phyloP scores from a whole-genome alignment of 2,329 filamentous ascomycete genomes.

The Huntiella abstrusa region DNA sequence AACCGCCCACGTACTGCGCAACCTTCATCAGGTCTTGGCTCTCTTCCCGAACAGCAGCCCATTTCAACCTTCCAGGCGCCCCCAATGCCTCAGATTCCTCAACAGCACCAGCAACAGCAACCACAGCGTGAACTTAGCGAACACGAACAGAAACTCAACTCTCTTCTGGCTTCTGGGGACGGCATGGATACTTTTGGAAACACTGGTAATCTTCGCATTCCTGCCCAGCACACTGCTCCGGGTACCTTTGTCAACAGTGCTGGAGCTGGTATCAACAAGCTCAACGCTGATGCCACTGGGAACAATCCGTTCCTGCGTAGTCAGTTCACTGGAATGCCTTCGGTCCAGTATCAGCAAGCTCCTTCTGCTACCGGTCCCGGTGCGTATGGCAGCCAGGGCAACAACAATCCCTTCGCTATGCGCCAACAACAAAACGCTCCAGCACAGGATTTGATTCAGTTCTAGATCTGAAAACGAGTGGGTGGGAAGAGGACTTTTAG shows the following conservation, averaged over 20 bases:
- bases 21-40: conserved; percentile 52
- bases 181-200: conserved; percentile 97
- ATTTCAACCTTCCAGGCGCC: conserved; percentile 37
- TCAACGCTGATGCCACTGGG: conserved; percentile 54
- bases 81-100: conserved; percentile 24
- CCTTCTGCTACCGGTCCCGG: conserved; percentile 38
- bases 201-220: conserved; percentile 86
- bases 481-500: too few relatives aligned
- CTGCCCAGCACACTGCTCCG: conserved; percentile 87
- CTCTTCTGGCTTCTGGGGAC: conserved; percentile 68
- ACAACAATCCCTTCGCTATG: conserved; percentile 36
- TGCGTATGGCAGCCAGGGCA: conserved; percentile 27
- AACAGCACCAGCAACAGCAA: conserved; percentile 21
- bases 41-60: conserved; percentile 69
- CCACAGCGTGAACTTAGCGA: conserved; percentile 39
- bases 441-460: conserved; percentile 43
- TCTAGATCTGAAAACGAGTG: conserved; percentile 21
- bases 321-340: conserved; percentile 64
- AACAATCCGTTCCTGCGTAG: conserved; percentile 80
- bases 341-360: conserved; percentile 33
- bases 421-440: conserved; percentile 28
- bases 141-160: conserved; percentile 62
- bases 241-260: conserved; percentile 95
- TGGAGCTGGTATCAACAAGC: conserved; percentile 53
- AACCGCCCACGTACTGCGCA: conserved; percentile 30